A percentile compares a stretch with the other conserved stretches of the same genome.
These are phyloP conservation scores for Colletotrichum incanum DNA, from an alignment of 2,329 filamentous ascomycete genomes.

Conservation along the genomic window DNA sequence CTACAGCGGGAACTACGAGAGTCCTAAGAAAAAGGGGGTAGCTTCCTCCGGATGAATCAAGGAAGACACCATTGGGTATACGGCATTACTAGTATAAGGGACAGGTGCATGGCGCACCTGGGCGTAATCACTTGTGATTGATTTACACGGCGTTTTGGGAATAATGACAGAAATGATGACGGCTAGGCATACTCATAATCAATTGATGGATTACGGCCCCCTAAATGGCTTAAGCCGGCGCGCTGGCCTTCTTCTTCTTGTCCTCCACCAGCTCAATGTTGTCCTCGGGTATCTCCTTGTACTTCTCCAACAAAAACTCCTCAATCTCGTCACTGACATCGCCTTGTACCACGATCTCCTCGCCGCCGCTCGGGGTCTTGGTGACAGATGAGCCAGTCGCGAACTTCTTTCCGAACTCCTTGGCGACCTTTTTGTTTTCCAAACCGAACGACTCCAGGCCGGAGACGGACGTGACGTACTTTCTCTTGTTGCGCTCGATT, in stretches of 20 bases:
- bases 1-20: conserved; percentile 64
- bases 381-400: conserved; percentile 95
- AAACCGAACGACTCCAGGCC: conserved; percentile 92
- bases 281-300: conserved; percentile 91
- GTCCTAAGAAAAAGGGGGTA: conserved; percentile 70
- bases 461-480: conserved; percentile 93
- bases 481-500: conserved; percentile 98
- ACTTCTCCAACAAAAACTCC: conserved; percentile 91
- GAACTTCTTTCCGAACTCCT: conserved; percentile 99
- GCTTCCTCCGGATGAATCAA: not conserved
- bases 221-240: conserved; percentile 16
- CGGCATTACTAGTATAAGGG: not conserved
- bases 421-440: conserved; percentile 95
- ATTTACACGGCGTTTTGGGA: conserved; percentile 19
- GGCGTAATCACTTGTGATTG: not conserved
- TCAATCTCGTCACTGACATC: conserved; percentile 96
- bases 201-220: conserved; percentile 25
- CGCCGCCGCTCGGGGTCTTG: conserved; percentile 86
- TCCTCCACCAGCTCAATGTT: conserved; percentile 97
- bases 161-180: conserved; percentile 33
- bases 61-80: not conserved
- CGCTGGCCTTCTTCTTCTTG: conserved; percentile 82
- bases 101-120: conserved; percentile 16
- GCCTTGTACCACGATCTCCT: conserved; percentile 98
- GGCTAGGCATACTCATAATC: conserved; percentile 26